Conservation (phyloP, 169 alveolate genomes). For the Perkinsus olseni region DNA sequence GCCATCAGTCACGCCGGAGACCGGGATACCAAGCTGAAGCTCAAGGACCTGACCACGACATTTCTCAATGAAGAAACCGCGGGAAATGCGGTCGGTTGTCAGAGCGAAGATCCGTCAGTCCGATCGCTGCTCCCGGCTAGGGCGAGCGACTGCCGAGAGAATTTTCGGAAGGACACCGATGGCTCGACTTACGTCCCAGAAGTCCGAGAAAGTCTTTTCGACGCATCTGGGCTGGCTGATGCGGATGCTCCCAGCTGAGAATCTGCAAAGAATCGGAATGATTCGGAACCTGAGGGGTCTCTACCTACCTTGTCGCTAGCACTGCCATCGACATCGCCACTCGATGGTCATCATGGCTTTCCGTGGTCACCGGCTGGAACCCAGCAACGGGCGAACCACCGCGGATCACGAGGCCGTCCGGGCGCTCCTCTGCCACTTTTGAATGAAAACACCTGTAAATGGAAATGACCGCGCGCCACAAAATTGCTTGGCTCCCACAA, state of each 20-base stretch:
- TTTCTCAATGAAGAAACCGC: neutral
- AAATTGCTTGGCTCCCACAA: neutral
- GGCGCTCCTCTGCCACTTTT: constrained; percentile 9
- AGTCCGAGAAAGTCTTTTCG: constrained; percentile 39
- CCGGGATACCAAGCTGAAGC: neutral
- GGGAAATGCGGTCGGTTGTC: no score
- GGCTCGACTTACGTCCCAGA: constrained; percentile 21
- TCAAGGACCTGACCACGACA: neutral
- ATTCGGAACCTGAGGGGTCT: constrained; percentile 2
- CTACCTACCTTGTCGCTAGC: neutral
- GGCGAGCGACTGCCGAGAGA: no score
- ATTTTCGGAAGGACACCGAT: neutral
- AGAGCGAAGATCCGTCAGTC: no score
- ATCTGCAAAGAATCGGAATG: neutral
- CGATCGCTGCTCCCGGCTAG: no score
- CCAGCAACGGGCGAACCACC: neutral
- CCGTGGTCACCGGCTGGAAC: neutral
- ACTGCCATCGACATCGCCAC: constrained; percentile 35
- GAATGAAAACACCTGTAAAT: neutral
- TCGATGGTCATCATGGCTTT: constrained; percentile 32
- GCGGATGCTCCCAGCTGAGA: neutral
- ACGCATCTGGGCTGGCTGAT: constrained; percentile 24
- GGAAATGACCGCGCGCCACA: neutral
- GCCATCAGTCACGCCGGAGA: neutral
- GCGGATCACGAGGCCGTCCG: constrained; percentile 22